Evolutionary conservation across 1,284 basidiomycete genomes (phyloP).

Genomic region (Exsudoporus floridanus): DNA sequence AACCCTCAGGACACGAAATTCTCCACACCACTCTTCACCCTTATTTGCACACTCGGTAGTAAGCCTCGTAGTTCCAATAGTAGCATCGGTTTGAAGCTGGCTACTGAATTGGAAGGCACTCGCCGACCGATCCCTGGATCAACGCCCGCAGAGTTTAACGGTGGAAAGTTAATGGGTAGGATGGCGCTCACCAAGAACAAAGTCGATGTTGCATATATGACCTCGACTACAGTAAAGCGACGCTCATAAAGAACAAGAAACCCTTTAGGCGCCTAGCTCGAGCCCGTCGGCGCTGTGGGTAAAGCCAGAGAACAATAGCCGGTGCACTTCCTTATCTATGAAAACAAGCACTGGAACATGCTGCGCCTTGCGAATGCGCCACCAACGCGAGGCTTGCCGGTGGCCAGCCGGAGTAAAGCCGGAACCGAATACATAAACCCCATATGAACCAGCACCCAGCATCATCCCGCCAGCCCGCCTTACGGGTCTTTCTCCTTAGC

Average conservation of each 20-base stretch:
- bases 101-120: not conserved
- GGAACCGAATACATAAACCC: slow-evolving; percentile 10
- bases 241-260: not conserved
- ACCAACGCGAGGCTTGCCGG: not conserved
- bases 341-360: not conserved
- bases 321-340: not conserved
- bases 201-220: not conserved
- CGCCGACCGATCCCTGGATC: not conserved
- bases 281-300: not conserved
- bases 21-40: too few species aligned
- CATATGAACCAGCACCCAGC: not conserved
- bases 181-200: not conserved
- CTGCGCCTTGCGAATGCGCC: not conserved
- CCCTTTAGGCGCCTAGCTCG: too few species aligned
- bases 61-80: too few species aligned
- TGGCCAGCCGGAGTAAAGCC: slow-evolving; percentile 4
- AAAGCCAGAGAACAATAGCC: not conserved
- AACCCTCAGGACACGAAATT: too few species aligned
- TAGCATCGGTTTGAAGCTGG: too few species aligned
- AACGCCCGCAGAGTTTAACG: not conserved
- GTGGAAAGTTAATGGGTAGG: not conserved
- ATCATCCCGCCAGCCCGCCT: not conserved
- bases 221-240: not conserved
- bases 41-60: too few species aligned
- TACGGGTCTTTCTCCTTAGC: not conserved